These are phyloP conservation scores for Coleophoma cylindrospora DNA, from an alignment of 2,329 filamentous ascomycete genomes.

Conservation along the genomic window DNA sequence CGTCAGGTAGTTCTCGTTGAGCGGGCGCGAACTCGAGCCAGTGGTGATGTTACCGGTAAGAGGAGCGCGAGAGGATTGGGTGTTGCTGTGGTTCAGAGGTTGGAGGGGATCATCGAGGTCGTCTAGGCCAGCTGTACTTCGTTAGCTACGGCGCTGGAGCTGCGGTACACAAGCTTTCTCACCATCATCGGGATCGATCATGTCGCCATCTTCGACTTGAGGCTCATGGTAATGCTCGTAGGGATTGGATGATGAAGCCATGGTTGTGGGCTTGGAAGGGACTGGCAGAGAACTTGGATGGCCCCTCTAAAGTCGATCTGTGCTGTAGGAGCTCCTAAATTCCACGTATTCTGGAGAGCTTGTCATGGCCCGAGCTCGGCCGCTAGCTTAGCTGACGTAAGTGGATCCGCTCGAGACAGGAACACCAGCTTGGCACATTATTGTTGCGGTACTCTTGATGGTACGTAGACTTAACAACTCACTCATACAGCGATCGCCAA, in stretches of 20 bases:
- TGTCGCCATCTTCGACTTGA: conserved; percentile 58
- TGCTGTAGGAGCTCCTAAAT: not conserved
- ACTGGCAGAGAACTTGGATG: not conserved
- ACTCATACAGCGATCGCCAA: too few species aligned
- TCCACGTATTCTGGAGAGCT: not conserved
- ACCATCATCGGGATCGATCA: conserved; percentile 80
- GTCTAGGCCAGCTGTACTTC: conserved; percentile 40
- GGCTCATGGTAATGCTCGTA: conserved; percentile 58
- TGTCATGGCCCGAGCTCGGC: too few species aligned
- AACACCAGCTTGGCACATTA: too few species aligned
- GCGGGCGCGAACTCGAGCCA: conserved; percentile 45
- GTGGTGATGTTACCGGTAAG: conserved; percentile 76
- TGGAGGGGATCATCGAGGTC: conserved; percentile 93
- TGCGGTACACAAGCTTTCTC: conserved; percentile 20
- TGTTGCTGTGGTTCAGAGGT: conserved; percentile 56
- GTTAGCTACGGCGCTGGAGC: conserved; percentile 9
- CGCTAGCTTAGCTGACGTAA: too few species aligned
- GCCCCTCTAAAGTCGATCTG: too few species aligned
- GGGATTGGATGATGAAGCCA: conserved; percentile 34
- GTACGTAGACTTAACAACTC: too few species aligned
- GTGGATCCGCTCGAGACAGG: too few species aligned
- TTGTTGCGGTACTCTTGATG: too few species aligned
- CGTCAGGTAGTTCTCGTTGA: conserved; percentile 79
- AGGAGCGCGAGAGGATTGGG: conserved; percentile 67
- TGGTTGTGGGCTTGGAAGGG: conserved; percentile 4